Conservation (phyloP, 177 flowering plant species). For the Vitis hybrid region DNA sequence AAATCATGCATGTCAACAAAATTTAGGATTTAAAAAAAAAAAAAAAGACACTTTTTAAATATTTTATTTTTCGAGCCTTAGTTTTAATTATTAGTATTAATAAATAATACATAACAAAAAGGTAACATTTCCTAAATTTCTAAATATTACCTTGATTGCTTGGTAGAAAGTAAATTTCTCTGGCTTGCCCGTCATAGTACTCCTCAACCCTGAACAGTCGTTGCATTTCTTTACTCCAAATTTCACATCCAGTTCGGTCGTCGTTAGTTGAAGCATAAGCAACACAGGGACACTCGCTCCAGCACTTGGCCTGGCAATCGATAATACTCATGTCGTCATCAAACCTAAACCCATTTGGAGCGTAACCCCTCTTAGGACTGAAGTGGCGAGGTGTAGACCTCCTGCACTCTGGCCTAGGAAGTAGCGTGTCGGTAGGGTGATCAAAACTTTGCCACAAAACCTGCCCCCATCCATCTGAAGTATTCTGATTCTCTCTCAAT, state of each 20-base stretch:
- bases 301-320: conserved; percentile 18
- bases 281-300: conserved; percentile 17
- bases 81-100: no score
- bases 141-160: neutral
- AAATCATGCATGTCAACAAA: no score
- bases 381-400: neutral
- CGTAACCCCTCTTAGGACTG: neutral
- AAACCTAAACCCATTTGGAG: conserved; percentile 7
- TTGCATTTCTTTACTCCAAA: conserved; percentile 8
- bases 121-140: no score
- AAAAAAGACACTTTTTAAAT: no score
- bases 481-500: conserved; percentile 6
- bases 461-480: neutral
- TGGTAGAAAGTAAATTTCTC: neutral
- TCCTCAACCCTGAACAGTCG: neutral
- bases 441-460: conserved; percentile 26
- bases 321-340: neutral
- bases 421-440: conserved; percentile 23
- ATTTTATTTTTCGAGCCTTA: no score
- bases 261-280: conserved; percentile 10
- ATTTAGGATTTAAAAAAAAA: no score
- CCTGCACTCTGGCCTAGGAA: conserved; percentile 24
- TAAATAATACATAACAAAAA: no score
- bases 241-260: conserved; percentile 20
- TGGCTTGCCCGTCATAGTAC: neutral